Evolutionary conservation across 352 stramenopile genomes (phyloP).

Genomic region (Phytophthora citrophthora): DNA sequence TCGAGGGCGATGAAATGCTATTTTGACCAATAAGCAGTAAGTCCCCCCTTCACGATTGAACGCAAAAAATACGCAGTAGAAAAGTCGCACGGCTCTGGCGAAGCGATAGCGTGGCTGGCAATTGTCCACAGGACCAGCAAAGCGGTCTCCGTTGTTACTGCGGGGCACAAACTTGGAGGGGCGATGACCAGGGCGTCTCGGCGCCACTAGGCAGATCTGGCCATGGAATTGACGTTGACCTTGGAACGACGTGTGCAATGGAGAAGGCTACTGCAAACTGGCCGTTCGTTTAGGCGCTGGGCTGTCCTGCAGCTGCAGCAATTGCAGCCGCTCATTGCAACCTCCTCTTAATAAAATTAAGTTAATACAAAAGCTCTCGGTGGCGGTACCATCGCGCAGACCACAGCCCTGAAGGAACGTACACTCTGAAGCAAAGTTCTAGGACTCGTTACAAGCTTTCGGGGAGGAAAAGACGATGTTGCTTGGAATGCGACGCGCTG

Average conservation of each 20-base stretch:
- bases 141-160: slow-evolving; percentile 17
- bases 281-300: not conserved
- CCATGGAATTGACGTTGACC: not conserved
- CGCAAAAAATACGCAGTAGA: slow-evolving; percentile 17
- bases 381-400: not conserved
- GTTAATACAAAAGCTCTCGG: not conserved
- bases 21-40: slow-evolving; percentile 10
- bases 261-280: not conserved
- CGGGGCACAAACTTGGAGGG: not conserved
- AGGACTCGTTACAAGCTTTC: slow-evolving; percentile 16
- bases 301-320: slow-evolving; percentile 6
- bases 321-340: not conserved
- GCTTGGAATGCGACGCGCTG: not conserved
- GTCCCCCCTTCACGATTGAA: slow-evolving; percentile 28
- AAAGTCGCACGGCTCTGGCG: slow-evolving; percentile 18
- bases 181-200: slow-evolving; percentile 1
- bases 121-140: slow-evolving; percentile 8
- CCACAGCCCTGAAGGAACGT: slow-evolving; percentile 12
- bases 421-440: slow-evolving; percentile 17
- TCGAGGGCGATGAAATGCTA: not conserved
- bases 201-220: not conserved
- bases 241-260: slow-evolving; percentile 17
- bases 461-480: slow-evolving; percentile 2
- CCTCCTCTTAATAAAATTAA: no score
- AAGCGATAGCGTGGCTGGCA: slow-evolving; percentile 19